Evolutionary conservation across 1,284 basidiomycete species (phyloP).

Genomic region (Thelephora terrestris): DNA sequence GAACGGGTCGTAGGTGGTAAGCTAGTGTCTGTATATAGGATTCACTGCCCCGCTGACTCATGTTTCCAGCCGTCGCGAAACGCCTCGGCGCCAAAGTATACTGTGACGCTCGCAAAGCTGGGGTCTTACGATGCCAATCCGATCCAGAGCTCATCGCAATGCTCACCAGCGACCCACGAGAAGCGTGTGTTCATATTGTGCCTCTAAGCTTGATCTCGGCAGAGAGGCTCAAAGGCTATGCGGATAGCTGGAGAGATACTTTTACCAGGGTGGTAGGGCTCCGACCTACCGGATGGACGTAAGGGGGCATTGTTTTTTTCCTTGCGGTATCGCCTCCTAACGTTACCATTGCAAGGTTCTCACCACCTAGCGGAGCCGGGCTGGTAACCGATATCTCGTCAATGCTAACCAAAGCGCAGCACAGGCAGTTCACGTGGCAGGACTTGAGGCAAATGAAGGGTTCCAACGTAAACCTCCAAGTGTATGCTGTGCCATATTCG

Average conservation of each 20-base stretch:
- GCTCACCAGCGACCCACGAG: slow-evolving; percentile 68
- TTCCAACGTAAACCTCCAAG: slow-evolving; percentile 56
- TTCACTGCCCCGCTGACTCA: not conserved
- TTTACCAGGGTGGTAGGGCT: slow-evolving; percentile 78
- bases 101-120: slow-evolving; percentile 77
- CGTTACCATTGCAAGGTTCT: slow-evolving; percentile 39
- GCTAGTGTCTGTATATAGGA: not conserved
- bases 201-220: slow-evolving; percentile 72
- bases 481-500: slow-evolving; percentile 90
- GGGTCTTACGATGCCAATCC: slow-evolving; percentile 71
- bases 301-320: slow-evolving; percentile 23
- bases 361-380: slow-evolving; percentile 59
- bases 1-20: slow-evolving; percentile 92
- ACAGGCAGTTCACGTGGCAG: slow-evolving; percentile 53
- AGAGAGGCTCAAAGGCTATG: slow-evolving; percentile 72
- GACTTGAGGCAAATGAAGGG: slow-evolving; percentile 66
- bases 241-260: slow-evolving; percentile 63
- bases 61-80: slow-evolving; percentile 64
- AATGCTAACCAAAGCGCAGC: slow-evolving; percentile 59
- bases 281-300: slow-evolving; percentile 94
- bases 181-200: slow-evolving; percentile 80
- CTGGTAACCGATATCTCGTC: slow-evolving; percentile 50
- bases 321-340: too few relatives aligned
- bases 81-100: slow-evolving; percentile 82
- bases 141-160: slow-evolving; percentile 77